Percentiles rank a stretch among this genome's conserved stretches.
Evolutionary conservation across 352 stramenopile genomes (phyloP).

Genomic region (Pythium catenulatum): DNA sequence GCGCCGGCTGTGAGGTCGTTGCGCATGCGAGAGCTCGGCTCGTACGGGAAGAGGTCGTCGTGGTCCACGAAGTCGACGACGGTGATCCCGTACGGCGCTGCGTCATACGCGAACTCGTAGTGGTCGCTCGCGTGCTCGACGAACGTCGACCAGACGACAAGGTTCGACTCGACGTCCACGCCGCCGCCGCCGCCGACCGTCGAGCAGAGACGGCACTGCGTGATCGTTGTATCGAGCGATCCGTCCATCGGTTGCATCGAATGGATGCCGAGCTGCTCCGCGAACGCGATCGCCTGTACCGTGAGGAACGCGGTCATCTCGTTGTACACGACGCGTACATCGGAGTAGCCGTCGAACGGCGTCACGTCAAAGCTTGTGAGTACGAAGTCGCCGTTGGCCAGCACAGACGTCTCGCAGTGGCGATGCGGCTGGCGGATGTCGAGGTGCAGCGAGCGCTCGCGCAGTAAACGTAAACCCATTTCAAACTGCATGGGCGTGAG

Average conservation of each 20-base stretch:
- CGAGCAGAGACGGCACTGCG: constrained; percentile 5
- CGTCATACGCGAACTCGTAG: too few relatives aligned
- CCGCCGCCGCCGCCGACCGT: not conserved
- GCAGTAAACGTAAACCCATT: not conserved
- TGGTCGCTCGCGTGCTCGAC: not conserved
- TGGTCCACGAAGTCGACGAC: constrained; percentile 33
- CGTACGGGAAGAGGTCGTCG: constrained; percentile 41
- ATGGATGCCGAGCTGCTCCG: constrained; percentile 39
- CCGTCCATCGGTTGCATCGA: constrained; percentile 40
- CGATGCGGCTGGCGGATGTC: constrained; percentile 34
- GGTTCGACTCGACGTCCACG: constrained; percentile 39
- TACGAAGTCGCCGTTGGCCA: constrained; percentile 36
- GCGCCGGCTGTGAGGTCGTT: constrained; percentile 5
- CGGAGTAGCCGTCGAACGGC: constrained; percentile 21
- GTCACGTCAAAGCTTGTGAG: constrained; percentile 27
- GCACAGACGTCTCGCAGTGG: constrained; percentile 19
- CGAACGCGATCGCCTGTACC: constrained; percentile 34
- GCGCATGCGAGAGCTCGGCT: not conserved
- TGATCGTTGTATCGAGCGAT: not conserved
- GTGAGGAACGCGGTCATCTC: constrained; percentile 14
- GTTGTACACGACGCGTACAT: constrained; percentile 33
- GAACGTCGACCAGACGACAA: constrained; percentile 27
- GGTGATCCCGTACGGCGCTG: not conserved
- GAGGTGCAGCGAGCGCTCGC: constrained; percentile 19
- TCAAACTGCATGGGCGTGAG: not conserved